A percentile compares a stretch with the other conserved stretches of the same genome.
Conservation (phyloP, 495 filamentous ascomycete genomes). For the Cercophora samala region DNA sequence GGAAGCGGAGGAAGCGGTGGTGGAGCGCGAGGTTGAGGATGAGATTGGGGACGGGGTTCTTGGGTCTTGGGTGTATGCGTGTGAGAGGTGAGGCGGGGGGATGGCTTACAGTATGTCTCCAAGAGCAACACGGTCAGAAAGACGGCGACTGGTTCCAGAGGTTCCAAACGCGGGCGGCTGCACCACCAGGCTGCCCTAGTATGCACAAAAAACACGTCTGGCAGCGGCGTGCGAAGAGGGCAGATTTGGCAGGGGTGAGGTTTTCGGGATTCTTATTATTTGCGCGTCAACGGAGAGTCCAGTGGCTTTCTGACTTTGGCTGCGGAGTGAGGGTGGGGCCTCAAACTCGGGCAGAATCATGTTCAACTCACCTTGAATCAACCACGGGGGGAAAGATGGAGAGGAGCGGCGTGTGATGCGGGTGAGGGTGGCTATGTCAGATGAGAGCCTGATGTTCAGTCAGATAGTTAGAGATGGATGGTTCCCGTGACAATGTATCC, state of each 20-base stretch:
- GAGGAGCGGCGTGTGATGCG: not conserved
- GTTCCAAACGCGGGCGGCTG: not conserved
- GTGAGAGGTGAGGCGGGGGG: slow-evolving; percentile 1
- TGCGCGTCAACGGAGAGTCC: slow-evolving; percentile 25
- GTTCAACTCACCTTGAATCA: not conserved
- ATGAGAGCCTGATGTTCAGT: not conserved
- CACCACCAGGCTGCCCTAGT: slow-evolving; percentile 7
- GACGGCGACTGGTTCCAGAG: not conserved
- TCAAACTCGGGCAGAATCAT: slow-evolving; percentile 3
- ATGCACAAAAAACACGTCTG: slow-evolving; percentile 2
- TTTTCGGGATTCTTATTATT: slow-evolving; percentile 25
- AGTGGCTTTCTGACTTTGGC: not conserved
- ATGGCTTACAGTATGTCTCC: not conserved
- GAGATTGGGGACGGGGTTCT: not conserved
- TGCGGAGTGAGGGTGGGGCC: slow-evolving; percentile 20
- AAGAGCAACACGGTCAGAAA: not conserved
- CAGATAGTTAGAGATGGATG: not conserved
- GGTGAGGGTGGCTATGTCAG: not conserved
- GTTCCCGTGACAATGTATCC: not conserved
- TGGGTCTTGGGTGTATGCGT: not conserved
- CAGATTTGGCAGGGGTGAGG: slow-evolving; percentile 19
- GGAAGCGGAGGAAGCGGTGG: slow-evolving; percentile 4
- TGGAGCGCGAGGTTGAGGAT: slow-evolving; percentile 7
- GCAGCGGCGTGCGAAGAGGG: slow-evolving; percentile 19
- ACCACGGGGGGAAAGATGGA: not conserved